phyloP scores from a whole-genome alignment of 1,139 yeast species.

The Candida labiduridarum region DNA sequence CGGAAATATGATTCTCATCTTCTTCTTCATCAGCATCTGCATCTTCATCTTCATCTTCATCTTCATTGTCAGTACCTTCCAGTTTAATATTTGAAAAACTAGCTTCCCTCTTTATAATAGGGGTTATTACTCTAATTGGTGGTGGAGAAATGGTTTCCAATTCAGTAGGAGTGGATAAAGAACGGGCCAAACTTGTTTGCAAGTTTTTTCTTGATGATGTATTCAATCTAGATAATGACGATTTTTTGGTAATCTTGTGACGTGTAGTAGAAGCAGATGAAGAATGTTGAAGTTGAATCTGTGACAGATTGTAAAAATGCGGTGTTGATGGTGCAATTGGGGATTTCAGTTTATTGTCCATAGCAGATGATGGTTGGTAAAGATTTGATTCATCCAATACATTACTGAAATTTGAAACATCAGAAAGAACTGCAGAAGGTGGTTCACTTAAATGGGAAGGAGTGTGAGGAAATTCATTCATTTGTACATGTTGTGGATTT shows the following conservation, averaged over 20 bases:
- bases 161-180: constrained; percentile 6
- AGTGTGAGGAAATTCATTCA: not conserved
- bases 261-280: constrained; percentile 14
- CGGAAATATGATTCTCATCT: not conserved
- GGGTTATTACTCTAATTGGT: constrained; percentile 9
- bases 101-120: constrained; percentile 7
- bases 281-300: constrained; percentile 9
- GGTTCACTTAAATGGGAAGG: constrained; percentile 14
- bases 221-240: constrained; percentile 23
- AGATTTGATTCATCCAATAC: not conserved
- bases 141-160: not conserved
- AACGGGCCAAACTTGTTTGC: constrained; percentile 6
- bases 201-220: constrained; percentile 12
- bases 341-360: constrained; percentile 2
- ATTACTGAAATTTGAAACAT: constrained; percentile 19
- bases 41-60: not conserved
- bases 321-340: constrained; percentile 4
- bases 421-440: constrained; percentile 24
- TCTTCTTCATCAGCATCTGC: not conserved
- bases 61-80: not conserved
- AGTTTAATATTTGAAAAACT: constrained; percentile 8
- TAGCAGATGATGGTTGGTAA: constrained; percentile 4
- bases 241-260: constrained; percentile 23
- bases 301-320: constrained; percentile 4
- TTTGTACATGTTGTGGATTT: not conserved